Evolutionary conservation across 192 early-diverging fungal genomes (phyloP), one percentile per base, ranked within the genome.

Genomic region (Oehlia diaphana): DNA sequence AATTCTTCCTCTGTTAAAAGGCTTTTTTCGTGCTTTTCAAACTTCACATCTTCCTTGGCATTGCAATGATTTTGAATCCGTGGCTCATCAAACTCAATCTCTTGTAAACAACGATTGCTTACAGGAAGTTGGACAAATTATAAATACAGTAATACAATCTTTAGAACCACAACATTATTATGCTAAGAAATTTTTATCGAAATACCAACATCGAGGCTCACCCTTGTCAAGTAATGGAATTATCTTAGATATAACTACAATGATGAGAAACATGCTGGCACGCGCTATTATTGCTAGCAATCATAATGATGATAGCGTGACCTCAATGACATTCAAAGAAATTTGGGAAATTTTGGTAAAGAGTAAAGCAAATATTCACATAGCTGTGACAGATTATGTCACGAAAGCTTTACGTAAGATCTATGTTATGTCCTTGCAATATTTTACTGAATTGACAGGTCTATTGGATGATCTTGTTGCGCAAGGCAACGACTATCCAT

Each of bases 1-100:
- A 69, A 81, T 90, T 33, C 76, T 92, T 23, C 91, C 91, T 53
- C 86, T 90, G 1, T 74, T 92, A n/a, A 87, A 90, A 50, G 91
- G 91, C 13, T 74, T 88, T 9, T 84, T 88, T 33, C 85, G 87
- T 31, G 88, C 90, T 10, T 72, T 92, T 69, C 86, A 90, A 71
- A 81, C 78, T 4, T 80, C 88, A 23, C 82, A 90, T 9, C 80
- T 86, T 39, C 68, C 84, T 21, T 89, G 82, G 76, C 72, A 82
- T 73, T 82, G 84, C 12, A 80, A 81, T 67, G 87, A 91, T 49
- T 85, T 91, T 61, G 79, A 86, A 14, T 77, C 81, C 26, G 53
- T 91, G 2, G 83, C 86, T 44, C 80, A 84, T n/a, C 84, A 87
- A 62, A 83, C 86, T 0, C 88, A 87, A 72, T 42, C 83, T 19